Evolutionary conservation across 768 basidiomycete genomes (phyloP).

Genomic region (Strobilomyces echinocephalus): DNA sequence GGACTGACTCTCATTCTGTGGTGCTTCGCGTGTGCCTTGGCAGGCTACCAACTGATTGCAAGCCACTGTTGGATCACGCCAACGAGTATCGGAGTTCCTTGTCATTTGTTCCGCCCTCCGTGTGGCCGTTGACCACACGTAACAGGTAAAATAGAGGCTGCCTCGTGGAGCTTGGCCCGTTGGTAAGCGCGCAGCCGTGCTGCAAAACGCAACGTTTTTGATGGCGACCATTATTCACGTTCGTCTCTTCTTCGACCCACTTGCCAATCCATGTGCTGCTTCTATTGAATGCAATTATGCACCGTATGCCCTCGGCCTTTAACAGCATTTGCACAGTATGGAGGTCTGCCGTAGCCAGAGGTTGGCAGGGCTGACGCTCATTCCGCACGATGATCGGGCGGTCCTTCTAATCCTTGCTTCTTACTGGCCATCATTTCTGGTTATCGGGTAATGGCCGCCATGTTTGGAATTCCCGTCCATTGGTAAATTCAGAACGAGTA

Average conservation of each 20-base stretch:
- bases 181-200: slow-evolving; percentile 11
- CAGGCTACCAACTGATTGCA: not conserved
- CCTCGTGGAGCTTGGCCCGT: slow-evolving; percentile 17
- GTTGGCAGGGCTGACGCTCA: slow-evolving; percentile 6
- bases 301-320: not conserved
- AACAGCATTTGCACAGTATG: not conserved
- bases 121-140: not conserved
- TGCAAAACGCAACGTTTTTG: slow-evolving; percentile 11
- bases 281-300: not conserved
- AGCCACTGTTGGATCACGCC: slow-evolving; percentile 2
- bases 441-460: not conserved
- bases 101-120: not conserved
- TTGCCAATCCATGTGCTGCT: not conserved
- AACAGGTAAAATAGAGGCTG: not conserved
- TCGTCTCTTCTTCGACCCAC: not conserved
- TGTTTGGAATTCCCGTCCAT: too few relatives aligned
- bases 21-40: slow-evolving; percentile 1
- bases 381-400: not conserved
- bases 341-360: not conserved
- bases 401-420: not conserved
- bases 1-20: not conserved
- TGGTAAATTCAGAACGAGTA: too few relatives aligned
- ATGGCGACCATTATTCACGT: not conserved
- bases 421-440: not conserved
- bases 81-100: not conserved